Evolutionary conservation across 495 filamentous ascomycete species (phyloP).

Genomic region (Penicillium fimorum): DNA sequence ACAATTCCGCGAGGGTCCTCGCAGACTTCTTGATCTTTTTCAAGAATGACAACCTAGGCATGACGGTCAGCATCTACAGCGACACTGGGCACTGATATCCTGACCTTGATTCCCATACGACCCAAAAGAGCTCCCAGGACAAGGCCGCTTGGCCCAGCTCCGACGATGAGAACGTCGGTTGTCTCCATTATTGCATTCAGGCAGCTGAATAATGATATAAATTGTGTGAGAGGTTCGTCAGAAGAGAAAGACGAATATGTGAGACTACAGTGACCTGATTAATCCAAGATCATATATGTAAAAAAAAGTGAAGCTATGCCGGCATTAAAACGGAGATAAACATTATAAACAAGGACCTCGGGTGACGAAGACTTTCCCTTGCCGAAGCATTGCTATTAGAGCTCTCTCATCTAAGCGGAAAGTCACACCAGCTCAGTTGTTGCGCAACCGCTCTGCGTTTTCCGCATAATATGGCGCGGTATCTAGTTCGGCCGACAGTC

Average conservation of each 20-base stretch:
- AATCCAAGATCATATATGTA: neutral
- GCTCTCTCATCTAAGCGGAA: too few relatives aligned
- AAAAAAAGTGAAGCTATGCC: too few relatives aligned
- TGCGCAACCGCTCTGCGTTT: too few relatives aligned
- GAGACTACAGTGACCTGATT: neutral
- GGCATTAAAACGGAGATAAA: neutral
- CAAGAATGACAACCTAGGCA: constrained; percentile 28
- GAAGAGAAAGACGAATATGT: too few relatives aligned
- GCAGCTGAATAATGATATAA: neutral
- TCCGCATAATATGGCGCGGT: neutral
- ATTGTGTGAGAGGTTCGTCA: neutral
- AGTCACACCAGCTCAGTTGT: too few relatives aligned
- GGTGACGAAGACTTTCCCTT: neutral
- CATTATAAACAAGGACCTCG: neutral
- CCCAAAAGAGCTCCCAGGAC: constrained; percentile 21
- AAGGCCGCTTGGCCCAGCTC: neutral
- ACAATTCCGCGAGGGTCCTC: constrained; percentile 46
- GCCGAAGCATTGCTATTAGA: too few relatives aligned
- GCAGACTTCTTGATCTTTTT: constrained; percentile 38
- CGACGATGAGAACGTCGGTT: constrained; percentile 1
- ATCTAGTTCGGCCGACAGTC: neutral
- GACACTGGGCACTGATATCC: constrained; percentile 7
- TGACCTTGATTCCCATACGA: constrained; percentile 24
- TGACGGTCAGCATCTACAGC: neutral
- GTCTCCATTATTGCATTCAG: neutral